Percentiles rank a stretch among this genome's conserved stretches.
These are phyloP conservation scores for Mortierella sp. DNA, from an alignment of 371 early-diverging fungal species.

Conservation along the genomic window DNA sequence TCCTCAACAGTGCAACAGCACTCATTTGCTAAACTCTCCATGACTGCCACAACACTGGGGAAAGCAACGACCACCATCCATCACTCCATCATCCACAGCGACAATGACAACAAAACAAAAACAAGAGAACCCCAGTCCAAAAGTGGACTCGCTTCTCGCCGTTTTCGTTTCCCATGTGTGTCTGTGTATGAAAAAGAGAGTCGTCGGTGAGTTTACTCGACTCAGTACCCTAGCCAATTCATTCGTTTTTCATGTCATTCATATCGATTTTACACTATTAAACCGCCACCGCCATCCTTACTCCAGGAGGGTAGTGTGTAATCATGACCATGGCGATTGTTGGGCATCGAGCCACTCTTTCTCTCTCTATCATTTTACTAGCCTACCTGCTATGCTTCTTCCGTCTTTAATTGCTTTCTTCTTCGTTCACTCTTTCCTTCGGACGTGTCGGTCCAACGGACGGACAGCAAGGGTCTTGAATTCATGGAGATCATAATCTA, in stretches of 20 bases:
- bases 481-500: not conserved
- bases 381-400: not conserved
- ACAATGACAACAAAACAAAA: not conserved
- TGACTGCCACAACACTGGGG: not conserved
- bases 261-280: no score
- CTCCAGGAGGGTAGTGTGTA: no score
- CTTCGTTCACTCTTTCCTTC: not conserved
- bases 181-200: not conserved
- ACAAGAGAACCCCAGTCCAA: conserved; percentile 1
- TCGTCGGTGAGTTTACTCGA: no score
- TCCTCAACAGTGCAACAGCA: not conserved
- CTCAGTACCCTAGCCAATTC: no score
- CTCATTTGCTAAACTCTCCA: not conserved
- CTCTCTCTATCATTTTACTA: not conserved
- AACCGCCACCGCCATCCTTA: no score
- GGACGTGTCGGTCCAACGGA: conserved; percentile 4
- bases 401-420: not conserved
- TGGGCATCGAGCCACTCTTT: not conserved
- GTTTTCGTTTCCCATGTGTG: conserved; percentile 19
- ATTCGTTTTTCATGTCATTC: not conserved
- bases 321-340: not conserved
- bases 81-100: not conserved
- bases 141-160: not conserved
- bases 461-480: not conserved
- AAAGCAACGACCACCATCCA: no score